Percentiles rank a stretch among this genome's conserved stretches.
Evolutionary conservation across 2,329 filamentous ascomycete species (phyloP).

Genomic region (Dendrostoma leiphaemia): DNA sequence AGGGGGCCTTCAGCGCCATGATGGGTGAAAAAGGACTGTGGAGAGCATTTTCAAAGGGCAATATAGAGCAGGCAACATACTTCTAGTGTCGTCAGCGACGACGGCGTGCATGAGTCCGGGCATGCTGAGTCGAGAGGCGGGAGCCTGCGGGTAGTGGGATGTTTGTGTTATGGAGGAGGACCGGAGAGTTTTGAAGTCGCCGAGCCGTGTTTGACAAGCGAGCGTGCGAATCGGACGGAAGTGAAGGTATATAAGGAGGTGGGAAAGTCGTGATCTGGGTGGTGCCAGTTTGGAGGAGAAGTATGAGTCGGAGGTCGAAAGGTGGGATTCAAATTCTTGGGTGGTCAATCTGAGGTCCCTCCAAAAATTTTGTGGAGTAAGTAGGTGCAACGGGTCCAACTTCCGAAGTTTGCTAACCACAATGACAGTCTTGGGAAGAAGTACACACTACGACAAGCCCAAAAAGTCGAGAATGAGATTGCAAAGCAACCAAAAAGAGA

Average conservation of each 20-base stretch:
- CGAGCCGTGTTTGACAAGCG: conserved; percentile 4
- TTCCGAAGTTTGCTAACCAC: too few relatives aligned
- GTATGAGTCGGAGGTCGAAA: neutral
- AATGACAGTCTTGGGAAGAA: neutral
- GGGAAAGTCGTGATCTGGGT: neutral
- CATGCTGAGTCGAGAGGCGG: conserved; percentile 30
- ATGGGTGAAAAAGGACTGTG: neutral
- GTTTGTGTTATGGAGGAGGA: conserved; percentile 1
- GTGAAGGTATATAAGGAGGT: neutral
- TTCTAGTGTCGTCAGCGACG: conserved; percentile 43
- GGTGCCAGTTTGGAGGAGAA: neutral
- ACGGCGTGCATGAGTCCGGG: conserved; percentile 37
- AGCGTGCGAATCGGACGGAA: neutral
- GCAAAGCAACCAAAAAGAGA: neutral
- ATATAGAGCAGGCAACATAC: conserved; percentile 22
- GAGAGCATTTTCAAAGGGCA: neutral
- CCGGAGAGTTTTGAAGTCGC: neutral
- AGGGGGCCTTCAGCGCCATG: neutral
- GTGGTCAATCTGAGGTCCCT: neutral
- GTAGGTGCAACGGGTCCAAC: too few relatives aligned
- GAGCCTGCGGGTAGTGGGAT: conserved; percentile 1
- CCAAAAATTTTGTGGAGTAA: conserved; percentile 15
- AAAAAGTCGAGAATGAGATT: neutral
- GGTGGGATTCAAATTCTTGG: neutral
- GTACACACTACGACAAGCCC: too few relatives aligned